Evolutionary conservation across 345 rosid species (phyloP), one percentile per base, ranked within the genome.

Genomic region (Gynandropsis gynandra): DNA sequence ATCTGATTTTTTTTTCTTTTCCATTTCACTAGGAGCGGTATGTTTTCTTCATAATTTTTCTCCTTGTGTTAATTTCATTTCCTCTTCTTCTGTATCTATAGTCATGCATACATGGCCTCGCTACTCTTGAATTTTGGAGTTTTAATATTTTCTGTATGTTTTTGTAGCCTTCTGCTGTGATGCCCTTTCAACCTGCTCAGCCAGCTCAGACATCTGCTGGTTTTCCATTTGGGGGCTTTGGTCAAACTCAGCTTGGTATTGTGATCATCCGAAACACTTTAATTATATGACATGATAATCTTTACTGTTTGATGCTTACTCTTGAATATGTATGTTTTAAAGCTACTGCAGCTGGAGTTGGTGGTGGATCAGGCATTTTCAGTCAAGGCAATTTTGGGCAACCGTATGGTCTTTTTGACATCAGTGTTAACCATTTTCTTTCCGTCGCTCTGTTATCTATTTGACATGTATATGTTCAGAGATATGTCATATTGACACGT

Each of bases 211-310:
- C 72, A 40, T 5, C 64, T 16, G 42, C 72, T 69, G 56, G 68
- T 65, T 77, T 78, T 69, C 40, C 56, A 50, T 73, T 82, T 64
- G 51, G 59, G 72, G 80, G 78, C 70, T 69, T 58, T 11, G 75
- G 81, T 59, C 87, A 67, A 72, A 43, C 76, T 4, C 89, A 72
- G 66, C 12, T 70, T 72, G 92, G 89, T 86, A 61, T 31, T 8
- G 46, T 24, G 12, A 33, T 42, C 41, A 20, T 46, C 39, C 42
- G 13, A 66, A 47, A 16, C 56, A 20, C 9, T 66, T 39, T 27
- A 46, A 40, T 20, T 48, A 37, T 36, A 16, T 31, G 11, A 41
- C 16, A n/a, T 27, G 35, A 54, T 16, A n/a, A 39, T 42, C 47
- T 52, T 66, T 9, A 47, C 21, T 47, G 47, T 44, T 36, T 12